Evolutionary conservation across 2,329 filamentous ascomycete species (phyloP).

Genomic region (Nemania serpens): DNA sequence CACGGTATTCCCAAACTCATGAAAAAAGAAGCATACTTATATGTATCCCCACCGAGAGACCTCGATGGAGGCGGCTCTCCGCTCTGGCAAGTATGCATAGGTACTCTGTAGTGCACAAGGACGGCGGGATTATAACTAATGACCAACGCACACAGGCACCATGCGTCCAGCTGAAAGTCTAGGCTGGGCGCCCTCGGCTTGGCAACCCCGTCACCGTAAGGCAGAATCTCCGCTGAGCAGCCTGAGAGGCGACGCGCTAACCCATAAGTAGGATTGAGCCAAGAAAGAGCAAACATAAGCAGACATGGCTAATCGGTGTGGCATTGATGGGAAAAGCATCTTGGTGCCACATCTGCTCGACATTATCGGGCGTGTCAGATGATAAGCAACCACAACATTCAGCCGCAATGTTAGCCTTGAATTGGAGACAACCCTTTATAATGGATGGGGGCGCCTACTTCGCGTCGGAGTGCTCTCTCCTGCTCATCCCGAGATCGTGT

Average conservation of each 20-base stretch:
- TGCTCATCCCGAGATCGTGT: background rate
- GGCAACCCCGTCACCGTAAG: slow-evolving; percentile 8
- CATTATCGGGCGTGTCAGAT: too few relatives aligned
- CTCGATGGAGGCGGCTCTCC: background rate
- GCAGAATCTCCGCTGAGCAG: slow-evolving; percentile 10
- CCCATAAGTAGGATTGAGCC: background rate
- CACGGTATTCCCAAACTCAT: background rate
- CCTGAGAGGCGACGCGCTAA: background rate
- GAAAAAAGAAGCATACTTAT: background rate
- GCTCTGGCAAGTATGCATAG: too few relatives aligned
- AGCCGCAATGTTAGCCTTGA: slow-evolving; percentile 20
- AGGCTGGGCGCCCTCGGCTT: slow-evolving; percentile 19
- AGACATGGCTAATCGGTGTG: background rate
- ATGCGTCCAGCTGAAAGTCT: slow-evolving; percentile 28
- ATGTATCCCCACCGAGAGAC: background rate
- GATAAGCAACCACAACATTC: background rate
- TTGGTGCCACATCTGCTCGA: background rate
- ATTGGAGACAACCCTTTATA: slow-evolving; percentile 16
- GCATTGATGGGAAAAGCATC: background rate
- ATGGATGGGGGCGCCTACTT: background rate
- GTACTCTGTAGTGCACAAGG: too few relatives aligned
- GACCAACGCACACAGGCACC: too few relatives aligned
- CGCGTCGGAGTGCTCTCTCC: background rate
- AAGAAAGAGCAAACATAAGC: background rate
- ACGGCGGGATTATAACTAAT: too few relatives aligned